phyloP scores from a whole-genome alignment of 306 rosid species.

The Cucurbita maxima region DNA sequence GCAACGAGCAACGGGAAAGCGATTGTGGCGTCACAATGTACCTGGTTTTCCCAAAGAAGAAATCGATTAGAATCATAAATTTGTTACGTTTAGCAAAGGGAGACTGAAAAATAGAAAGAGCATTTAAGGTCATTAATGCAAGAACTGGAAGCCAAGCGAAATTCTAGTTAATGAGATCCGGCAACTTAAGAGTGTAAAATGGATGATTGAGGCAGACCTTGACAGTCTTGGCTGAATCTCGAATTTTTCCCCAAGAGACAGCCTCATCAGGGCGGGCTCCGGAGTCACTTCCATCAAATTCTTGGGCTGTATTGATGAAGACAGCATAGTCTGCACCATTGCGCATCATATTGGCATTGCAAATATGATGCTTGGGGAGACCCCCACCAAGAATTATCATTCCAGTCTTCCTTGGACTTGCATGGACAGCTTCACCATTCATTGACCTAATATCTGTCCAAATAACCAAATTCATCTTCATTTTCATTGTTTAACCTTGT shows the following conservation, averaged over 20 bases:
- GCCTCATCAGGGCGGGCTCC: slow-evolving; percentile 95
- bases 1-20: slow-evolving; percentile 15
- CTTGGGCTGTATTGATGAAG: slow-evolving; percentile 83
- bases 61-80: not conserved
- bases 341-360: slow-evolving; percentile 99
- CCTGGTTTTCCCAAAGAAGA: not conserved
- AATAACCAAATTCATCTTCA: slow-evolving; percentile 10
- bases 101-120: not conserved
- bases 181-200: not conserved
- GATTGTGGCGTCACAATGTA: slow-evolving; percentile 13
- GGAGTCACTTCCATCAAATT: slow-evolving; percentile 91
- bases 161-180: not conserved
- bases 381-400: slow-evolving; percentile 90
- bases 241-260: slow-evolving; percentile 86
- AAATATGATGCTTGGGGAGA: slow-evolving; percentile 92
- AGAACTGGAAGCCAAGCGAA: not conserved
- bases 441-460: slow-evolving; percentile 76
- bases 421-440: slow-evolving; percentile 86
- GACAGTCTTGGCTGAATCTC: slow-evolving; percentile 73
- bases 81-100: not conserved
- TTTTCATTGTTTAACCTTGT: not conserved
- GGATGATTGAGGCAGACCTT: slow-evolving; percentile 35
- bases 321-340: slow-evolving; percentile 93
- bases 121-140: not conserved
- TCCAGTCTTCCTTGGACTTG: slow-evolving; percentile 80